A percentile compares a stretch with the other conserved stretches of the same genome.
Conservation (phyloP, 345 rosid genomes). For the Gossypium anomalum region DNA sequence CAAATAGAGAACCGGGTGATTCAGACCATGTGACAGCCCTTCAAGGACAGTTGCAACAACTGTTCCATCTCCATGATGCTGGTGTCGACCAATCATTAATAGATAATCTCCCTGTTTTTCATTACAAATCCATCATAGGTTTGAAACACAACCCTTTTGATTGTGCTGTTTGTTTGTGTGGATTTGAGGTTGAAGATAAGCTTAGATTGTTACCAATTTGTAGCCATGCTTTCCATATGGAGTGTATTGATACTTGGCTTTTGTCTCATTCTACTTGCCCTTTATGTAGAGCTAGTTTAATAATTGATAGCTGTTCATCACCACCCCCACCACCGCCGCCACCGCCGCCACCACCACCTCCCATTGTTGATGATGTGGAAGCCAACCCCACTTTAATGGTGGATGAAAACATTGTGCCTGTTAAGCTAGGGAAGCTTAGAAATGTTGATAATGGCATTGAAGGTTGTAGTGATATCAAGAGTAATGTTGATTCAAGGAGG, state of each 20-base stretch:
- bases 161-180: slow-evolving; percentile 95
- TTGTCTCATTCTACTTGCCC: slow-evolving; percentile 98
- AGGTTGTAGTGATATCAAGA: slow-evolving; percentile 22
- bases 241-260: slow-evolving; percentile 96
- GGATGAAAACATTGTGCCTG: slow-evolving; percentile 68
- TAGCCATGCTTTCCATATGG: slow-evolving; percentile 98
- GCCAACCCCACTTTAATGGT: slow-evolving; percentile 18
- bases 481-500: slow-evolving; percentile 58
- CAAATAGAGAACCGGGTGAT: slow-evolving; percentile 58
- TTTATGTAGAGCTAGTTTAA: slow-evolving; percentile 69
- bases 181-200: slow-evolving; percentile 81
- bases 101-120: slow-evolving; percentile 86
- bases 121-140: slow-evolving; percentile 77
- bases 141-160: slow-evolving; percentile 66
- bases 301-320: slow-evolving; percentile 57
- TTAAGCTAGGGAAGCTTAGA: slow-evolving; percentile 83
- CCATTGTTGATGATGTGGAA: slow-evolving; percentile 46
- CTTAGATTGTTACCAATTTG: slow-evolving; percentile 95
- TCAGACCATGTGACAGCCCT: slow-evolving; percentile 63
- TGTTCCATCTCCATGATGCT: slow-evolving; percentile 89
- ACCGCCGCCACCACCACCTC: slow-evolving; percentile 22
- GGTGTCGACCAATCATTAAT: slow-evolving; percentile 96
- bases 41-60: slow-evolving; percentile 94
- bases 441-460: slow-evolving; percentile 54
- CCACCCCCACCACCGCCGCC: background rate